These are phyloP conservation scores for Sapria himalayana DNA, from an alignment of 345 rosid genomes.

Conservation along the genomic window DNA sequence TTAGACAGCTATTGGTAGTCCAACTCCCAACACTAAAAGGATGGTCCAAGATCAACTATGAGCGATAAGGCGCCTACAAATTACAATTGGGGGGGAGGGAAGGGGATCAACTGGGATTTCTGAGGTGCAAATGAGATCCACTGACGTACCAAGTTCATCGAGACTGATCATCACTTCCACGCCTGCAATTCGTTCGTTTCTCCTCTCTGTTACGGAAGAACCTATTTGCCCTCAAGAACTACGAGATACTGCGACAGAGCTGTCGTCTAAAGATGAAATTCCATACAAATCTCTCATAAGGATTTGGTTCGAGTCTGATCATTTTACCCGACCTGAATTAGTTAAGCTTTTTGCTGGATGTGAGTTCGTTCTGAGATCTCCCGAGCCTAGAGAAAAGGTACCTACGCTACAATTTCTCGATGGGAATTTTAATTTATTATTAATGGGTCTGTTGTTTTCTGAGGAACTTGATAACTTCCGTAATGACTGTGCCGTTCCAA, in stretches of 20 bases:
- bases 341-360: slow-evolving; percentile 31
- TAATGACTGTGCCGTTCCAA: no score
- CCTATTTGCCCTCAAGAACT: slow-evolving; percentile 25
- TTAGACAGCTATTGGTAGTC: no score
- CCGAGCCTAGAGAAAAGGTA: slow-evolving; percentile 75
- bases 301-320: slow-evolving; percentile 31
- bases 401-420: no score
- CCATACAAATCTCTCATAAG: slow-evolving; percentile 42
- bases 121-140: no score
- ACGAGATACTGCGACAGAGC: slow-evolving; percentile 30
- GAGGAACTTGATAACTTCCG: no score
- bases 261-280: slow-evolving; percentile 16
- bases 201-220: slow-evolving; percentile 31
- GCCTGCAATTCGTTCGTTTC: slow-evolving; percentile 23
- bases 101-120: no score
- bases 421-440: not conserved
- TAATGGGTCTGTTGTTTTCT: not conserved
- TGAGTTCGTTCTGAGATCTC: slow-evolving; percentile 33
- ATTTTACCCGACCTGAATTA: slow-evolving; percentile 30
- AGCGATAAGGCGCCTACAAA: no score
- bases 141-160: slow-evolving; percentile 3
- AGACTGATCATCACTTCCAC: slow-evolving; percentile 18
- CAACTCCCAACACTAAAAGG: no score
- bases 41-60: no score
- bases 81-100: no score